Evolutionary conservation across 257 asterid species (phyloP).

Genomic region (Eucommia ulmoides): DNA sequence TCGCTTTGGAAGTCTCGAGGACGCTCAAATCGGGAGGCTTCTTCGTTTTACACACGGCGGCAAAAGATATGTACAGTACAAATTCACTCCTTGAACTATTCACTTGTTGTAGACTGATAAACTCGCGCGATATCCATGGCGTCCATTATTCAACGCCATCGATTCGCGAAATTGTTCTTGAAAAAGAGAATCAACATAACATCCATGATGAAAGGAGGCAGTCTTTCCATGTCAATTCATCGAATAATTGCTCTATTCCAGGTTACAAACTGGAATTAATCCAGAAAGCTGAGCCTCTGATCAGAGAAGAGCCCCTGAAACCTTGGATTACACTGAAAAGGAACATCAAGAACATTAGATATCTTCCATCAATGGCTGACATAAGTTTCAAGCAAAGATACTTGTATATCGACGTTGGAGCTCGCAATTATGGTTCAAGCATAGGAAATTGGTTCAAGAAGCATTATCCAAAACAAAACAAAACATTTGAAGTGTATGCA

Average conservation of each 20-base stretch:
- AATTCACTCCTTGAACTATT: slow-evolving; percentile 32
- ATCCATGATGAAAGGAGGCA: not conserved
- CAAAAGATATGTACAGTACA: slow-evolving; percentile 38
- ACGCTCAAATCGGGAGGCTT: slow-evolving; percentile 42
- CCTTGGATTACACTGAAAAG: slow-evolving; percentile 38
- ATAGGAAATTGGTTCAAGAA: slow-evolving; percentile 57
- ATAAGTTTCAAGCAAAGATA: slow-evolving; percentile 46
- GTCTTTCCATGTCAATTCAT: slow-evolving; percentile 1
- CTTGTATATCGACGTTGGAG: slow-evolving; percentile 46
- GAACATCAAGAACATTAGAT: slow-evolving; percentile 32
- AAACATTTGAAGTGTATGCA: slow-evolving; percentile 43
- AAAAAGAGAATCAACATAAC: slow-evolving; percentile 13
- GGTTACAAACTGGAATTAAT: slow-evolving; percentile 20
- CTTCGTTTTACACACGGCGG: slow-evolving; percentile 35
- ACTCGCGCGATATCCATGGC: slow-evolving; percentile 26
- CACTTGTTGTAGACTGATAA: slow-evolving; percentile 22
- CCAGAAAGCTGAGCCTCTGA: slow-evolving; percentile 27
- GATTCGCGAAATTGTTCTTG: slow-evolving; percentile 30
- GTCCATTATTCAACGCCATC: slow-evolving; percentile 13
- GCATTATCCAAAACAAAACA: slow-evolving; percentile 48
- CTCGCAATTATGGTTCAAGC: slow-evolving; percentile 48
- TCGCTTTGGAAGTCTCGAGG: slow-evolving; percentile 36
- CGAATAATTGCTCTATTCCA: slow-evolving; percentile 17
- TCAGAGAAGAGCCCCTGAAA: slow-evolving; percentile 22
- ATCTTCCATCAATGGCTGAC: slow-evolving; percentile 41